Base-by-base conservation (phyloP, 805 yeast genomes). In the Yamadazyma ubonensis region DNA sequence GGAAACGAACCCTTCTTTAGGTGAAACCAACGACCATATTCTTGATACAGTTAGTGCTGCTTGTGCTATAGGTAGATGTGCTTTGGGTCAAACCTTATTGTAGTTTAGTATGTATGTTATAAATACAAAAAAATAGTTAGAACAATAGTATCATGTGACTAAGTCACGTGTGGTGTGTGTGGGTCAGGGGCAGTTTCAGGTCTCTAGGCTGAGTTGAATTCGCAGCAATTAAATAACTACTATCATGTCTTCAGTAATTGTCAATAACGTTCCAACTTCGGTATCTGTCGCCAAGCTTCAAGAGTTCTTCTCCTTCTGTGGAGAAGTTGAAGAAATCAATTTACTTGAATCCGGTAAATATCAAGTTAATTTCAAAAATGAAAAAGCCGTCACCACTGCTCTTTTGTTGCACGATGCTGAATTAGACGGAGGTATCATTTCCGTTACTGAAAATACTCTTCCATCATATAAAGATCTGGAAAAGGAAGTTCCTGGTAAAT, bases 1-100 rank as follows among this genome's bases (percentile, higher is more conserved):
- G 19, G 99, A 91, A 65, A 86, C 90, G 49, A 91, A 91, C 65
- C 98, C 99, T 33, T 76, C 78, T 37, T 74, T 93, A 48, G 97
- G 91, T 6, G 78, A 77, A n/a, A 73, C 77, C 45, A 93, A 86
- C 47, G 65, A 69, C 34, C 90, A 87, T 53, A 80, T 86, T 12
- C 63, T 81, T 36, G 95, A 89, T 57, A 93, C 99, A 3, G 85
- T 91, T 25, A 77, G 84, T 45, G 85, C 96, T 6, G 97, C 96
- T 8, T 77, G 91, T 54, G 90, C 96, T 16, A 76, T 91, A 43
- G 91, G 91, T 39, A 79, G 95, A 61, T 89, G 97, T 70, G 96
- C 97, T 1, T 64, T 93, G 51, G 99, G 99, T 42, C 96, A 93
- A 61, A 85, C 96, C 3, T 65, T 91, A 41, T 64, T 85, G 49